phyloP scores from a whole-genome alignment of 2,329 filamentous ascomycete genomes.

The Blastomyces gilchristii region DNA sequence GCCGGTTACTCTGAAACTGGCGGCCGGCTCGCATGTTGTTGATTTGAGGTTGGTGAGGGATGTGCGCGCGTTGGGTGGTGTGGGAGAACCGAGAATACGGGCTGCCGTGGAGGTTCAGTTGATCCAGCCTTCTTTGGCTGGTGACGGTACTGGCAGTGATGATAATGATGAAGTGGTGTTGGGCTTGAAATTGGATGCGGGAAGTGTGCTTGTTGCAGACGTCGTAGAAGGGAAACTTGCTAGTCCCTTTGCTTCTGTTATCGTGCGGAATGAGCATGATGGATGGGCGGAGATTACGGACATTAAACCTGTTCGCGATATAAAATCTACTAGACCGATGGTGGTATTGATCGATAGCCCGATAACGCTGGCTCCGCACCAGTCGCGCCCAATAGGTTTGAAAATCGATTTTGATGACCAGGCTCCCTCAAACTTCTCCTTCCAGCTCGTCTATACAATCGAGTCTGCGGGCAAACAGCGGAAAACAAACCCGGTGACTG shows the following conservation, averaged over 20 bases:
- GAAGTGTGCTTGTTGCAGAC: constrained; percentile 41
- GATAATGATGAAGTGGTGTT: constrained; percentile 7
- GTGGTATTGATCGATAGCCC: constrained; percentile 9
- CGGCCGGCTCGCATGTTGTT: constrained; percentile 42
- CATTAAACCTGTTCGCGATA: constrained; percentile 13
- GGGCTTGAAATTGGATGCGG: constrained; percentile 23
- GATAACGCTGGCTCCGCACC: constrained; percentile 23
- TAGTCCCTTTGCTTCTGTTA: constrained; percentile 40
- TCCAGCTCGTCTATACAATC: constrained; percentile 17
- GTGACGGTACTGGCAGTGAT: not conserved
- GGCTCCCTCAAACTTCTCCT: constrained; percentile 12
- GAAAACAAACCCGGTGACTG: constrained; percentile 14
- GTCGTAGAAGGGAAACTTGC: constrained; percentile 40
- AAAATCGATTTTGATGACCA: constrained; percentile 15
- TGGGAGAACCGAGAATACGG: constrained; percentile 38
- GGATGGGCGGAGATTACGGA: constrained; percentile 17
- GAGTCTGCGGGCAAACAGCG: not conserved
- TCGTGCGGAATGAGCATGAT: constrained; percentile 38
- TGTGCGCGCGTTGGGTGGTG: constrained; percentile 47
- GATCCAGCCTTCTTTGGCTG: constrained; percentile 9
- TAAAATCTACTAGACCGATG: not conserved
- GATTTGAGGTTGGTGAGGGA: constrained; percentile 47
- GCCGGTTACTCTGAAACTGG: constrained; percentile 41
- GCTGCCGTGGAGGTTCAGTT: constrained; percentile 30
- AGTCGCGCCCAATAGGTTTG: constrained; percentile 28